These are phyloP conservation scores for Stachybotrys echinatus DNA, from an alignment of 2,329 filamentous ascomycete species.

Conservation along the genomic window DNA sequence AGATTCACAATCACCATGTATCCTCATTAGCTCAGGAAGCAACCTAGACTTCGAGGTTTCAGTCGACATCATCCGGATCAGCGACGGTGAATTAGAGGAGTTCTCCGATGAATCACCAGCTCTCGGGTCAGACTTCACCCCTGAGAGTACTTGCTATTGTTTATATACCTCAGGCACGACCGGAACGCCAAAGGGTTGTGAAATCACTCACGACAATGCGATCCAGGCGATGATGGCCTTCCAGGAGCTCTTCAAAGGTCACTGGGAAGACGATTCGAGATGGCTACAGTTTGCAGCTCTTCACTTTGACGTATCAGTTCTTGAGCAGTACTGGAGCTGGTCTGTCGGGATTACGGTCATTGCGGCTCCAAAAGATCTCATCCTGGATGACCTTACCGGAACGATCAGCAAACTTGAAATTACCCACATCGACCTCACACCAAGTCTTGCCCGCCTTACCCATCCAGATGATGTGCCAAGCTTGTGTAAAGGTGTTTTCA, in stretches of 20 bases:
- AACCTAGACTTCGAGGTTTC: slow-evolving; percentile 25
- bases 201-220: slow-evolving; percentile 82
- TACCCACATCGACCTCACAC: slow-evolving; percentile 89
- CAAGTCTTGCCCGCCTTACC: slow-evolving; percentile 74
- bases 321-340: slow-evolving; percentile 97
- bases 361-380: slow-evolving; percentile 74
- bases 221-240: slow-evolving; percentile 89
- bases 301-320: slow-evolving; percentile 88
- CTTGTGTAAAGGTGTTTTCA: slow-evolving; percentile 79
- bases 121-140: slow-evolving; percentile 13
- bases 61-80: slow-evolving; percentile 25
- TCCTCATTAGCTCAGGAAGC: slow-evolving; percentile 48
- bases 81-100: slow-evolving; percentile 21
- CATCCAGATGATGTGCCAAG: slow-evolving; percentile 76
- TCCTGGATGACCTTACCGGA: slow-evolving; percentile 75
- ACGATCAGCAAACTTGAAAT: slow-evolving; percentile 69
- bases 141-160: slow-evolving; percentile 67
- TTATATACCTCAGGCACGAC: slow-evolving; percentile 87
- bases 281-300: slow-evolving; percentile 94
- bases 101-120: slow-evolving; percentile 9
- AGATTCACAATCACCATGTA: slow-evolving; percentile 62
- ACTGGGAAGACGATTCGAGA: slow-evolving; percentile 68
- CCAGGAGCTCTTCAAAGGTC: slow-evolving; percentile 66
- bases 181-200: slow-evolving; percentile 79
- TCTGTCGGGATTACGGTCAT: slow-evolving; percentile 82